Conservation (phyloP, 345 rosid species). For the Noccaea caerulescens region DNA sequence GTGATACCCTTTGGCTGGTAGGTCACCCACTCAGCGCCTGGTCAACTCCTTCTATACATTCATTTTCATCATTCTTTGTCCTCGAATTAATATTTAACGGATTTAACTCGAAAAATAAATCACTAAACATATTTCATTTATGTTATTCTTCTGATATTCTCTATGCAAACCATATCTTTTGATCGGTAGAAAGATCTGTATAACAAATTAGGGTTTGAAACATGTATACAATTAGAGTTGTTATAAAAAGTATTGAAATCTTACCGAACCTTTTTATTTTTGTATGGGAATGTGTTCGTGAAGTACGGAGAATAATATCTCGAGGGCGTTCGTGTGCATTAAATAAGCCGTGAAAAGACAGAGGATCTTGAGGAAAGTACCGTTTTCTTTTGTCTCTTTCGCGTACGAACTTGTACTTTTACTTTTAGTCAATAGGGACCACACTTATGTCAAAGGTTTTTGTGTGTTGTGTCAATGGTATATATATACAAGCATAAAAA, state of each 20-base stretch:
- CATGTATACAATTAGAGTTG: background rate
- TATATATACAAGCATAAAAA: background rate
- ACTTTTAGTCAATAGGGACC: background rate
- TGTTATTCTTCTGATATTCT: background rate
- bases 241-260: background rate
- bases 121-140: background rate
- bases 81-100: background rate
- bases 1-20: slow-evolving; percentile 77
- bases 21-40: slow-evolving; percentile 89
- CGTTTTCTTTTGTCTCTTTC: background rate
- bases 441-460: background rate
- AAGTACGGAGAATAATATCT: slow-evolving; percentile 19
- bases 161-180: slow-evolving; percentile 2
- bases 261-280: background rate
- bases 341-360: slow-evolving; percentile 14
- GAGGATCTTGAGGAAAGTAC: slow-evolving; percentile 16
- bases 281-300: slow-evolving; percentile 10
- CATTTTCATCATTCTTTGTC: slow-evolving; percentile 11
- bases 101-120: background rate
- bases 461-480: background rate
- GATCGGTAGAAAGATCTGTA: slow-evolving; percentile 8
- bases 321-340: slow-evolving; percentile 27
- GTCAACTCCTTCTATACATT: slow-evolving; percentile 53
- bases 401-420: slow-evolving; percentile 1
- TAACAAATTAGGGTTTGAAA: slow-evolving; percentile 1